Percentiles rank a stretch among this genome's conserved stretches.
These are phyloP conservation scores for Calonectria ilicicola DNA, from an alignment of 2,329 filamentous ascomycete species.

Conservation along the genomic window DNA sequence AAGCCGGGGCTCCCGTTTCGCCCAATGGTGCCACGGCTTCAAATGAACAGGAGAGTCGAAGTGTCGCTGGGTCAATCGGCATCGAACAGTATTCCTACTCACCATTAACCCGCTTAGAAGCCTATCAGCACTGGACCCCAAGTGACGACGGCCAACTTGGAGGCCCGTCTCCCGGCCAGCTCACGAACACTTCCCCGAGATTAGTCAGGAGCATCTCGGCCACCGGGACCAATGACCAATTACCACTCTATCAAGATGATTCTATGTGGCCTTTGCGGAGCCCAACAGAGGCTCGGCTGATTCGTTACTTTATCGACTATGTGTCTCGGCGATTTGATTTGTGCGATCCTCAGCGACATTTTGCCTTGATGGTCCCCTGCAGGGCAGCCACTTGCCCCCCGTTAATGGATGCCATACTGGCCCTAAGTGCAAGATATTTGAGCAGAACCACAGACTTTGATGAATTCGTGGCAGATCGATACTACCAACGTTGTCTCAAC, in stretches of 20 bases:
- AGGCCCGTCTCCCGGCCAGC: not conserved
- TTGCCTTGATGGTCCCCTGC: slow-evolving; percentile 13
- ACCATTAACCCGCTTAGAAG: not conserved
- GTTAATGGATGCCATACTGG: slow-evolving; percentile 13
- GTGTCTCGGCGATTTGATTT: slow-evolving; percentile 19
- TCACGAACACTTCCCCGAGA: not conserved
- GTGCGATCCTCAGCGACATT: slow-evolving; percentile 18
- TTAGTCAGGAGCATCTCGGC: not conserved
- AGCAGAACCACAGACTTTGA: slow-evolving; percentile 21
- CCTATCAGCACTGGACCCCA: not conserved
- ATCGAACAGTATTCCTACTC: not conserved
- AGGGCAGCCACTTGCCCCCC: slow-evolving; percentile 13
- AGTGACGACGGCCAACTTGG: not conserved
- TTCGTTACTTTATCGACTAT: slow-evolving; percentile 18
- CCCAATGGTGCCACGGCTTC: not conserved
- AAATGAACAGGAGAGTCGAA: not conserved
- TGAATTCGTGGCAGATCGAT: slow-evolving; percentile 11
- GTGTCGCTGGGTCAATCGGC: not conserved
- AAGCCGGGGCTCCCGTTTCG: not conserved
- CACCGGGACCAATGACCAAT: not conserved
- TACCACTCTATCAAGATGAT: slow-evolving; percentile 1
- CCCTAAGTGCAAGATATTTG: slow-evolving; percentile 15
- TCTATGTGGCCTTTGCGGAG: slow-evolving; percentile 14
- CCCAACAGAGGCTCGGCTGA: slow-evolving; percentile 3
- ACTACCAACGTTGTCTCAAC: slow-evolving; percentile 18